These are phyloP conservation scores for Aspergillus caelatus DNA, from an alignment of 2,329 filamentous ascomycete genomes.

Conservation along the genomic window DNA sequence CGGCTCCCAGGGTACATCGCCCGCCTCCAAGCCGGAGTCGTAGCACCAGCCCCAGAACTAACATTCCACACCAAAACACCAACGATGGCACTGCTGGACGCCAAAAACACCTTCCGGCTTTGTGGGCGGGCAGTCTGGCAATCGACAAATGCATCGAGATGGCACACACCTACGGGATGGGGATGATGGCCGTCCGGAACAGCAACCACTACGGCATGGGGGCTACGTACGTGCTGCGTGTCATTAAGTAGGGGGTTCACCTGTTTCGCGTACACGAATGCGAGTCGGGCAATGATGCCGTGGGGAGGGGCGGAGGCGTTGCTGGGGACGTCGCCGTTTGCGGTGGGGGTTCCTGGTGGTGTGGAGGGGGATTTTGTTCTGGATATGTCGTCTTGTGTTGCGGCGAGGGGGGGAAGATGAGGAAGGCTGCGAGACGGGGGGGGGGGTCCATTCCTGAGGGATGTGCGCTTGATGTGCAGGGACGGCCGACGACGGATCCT, in stretches of 20 bases:
- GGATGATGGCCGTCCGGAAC: not conserved
- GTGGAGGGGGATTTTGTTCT: not conserved
- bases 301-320: not conserved
- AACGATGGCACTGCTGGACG: not conserved
- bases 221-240: not conserved
- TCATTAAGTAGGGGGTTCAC: not conserved
- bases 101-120: not conserved
- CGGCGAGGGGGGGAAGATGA: not conserved
- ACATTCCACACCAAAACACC: not conserved
- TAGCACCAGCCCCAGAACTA: not conserved
- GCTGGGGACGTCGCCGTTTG: not conserved
- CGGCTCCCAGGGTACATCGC: not conserved
- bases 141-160: not conserved
- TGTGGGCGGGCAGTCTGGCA: not conserved
- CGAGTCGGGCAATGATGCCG: not conserved
- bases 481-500: not conserved
- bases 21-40: not conserved
- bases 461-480: not conserved
- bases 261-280: not conserved
- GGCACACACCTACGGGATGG: not conserved
- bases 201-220: constrained; percentile 1
- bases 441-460: not conserved
- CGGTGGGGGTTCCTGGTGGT: not conserved
- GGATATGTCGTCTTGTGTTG: not conserved
- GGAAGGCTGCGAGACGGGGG: not conserved